Evolutionary conservation across 805 yeast genomes (phyloP).

Genomic region (Teunomyces funiuensis): DNA sequence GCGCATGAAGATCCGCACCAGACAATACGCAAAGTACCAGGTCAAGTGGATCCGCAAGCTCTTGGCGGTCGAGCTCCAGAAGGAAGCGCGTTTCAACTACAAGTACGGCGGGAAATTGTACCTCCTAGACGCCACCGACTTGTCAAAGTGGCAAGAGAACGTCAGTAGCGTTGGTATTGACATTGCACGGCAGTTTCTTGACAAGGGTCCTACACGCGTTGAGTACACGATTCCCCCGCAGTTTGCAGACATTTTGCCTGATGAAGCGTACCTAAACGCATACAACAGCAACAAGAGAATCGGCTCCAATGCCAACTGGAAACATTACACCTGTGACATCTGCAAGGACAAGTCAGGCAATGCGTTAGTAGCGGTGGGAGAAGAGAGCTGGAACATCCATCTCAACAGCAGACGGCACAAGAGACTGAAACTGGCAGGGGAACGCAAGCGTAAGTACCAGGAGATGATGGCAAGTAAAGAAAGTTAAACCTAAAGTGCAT

Average conservation of each 20-base stretch:
- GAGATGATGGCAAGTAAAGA: conserved; percentile 26
- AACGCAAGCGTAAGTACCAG: conserved; percentile 54
- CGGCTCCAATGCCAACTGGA: conserved; percentile 50
- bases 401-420: conserved; percentile 66
- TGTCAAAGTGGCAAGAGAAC: conserved; percentile 54
- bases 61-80: conserved; percentile 57
- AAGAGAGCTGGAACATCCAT: conserved; percentile 69
- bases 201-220: conserved; percentile 27
- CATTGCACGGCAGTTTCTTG: conserved; percentile 43
- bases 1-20: conserved; percentile 78
- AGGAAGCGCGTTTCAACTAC: conserved; percentile 45
- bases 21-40: conserved; percentile 85
- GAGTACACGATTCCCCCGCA: conserved; percentile 28
- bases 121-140: conserved; percentile 74
- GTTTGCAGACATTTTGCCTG: conserved; percentile 26
- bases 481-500: not conserved
- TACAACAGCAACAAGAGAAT: conserved; percentile 40
- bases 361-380: conserved; percentile 68
- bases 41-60: conserved; percentile 85
- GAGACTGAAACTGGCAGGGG: conserved; percentile 46
- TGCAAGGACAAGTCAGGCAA: conserved; percentile 61
- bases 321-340: conserved; percentile 62
- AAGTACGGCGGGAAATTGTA: conserved; percentile 64
- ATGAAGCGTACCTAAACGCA: conserved; percentile 15
- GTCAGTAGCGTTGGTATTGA: conserved; percentile 57